phyloP scores from a whole-genome alignment of 441 rosid species.

The Populus hybrid region DNA sequence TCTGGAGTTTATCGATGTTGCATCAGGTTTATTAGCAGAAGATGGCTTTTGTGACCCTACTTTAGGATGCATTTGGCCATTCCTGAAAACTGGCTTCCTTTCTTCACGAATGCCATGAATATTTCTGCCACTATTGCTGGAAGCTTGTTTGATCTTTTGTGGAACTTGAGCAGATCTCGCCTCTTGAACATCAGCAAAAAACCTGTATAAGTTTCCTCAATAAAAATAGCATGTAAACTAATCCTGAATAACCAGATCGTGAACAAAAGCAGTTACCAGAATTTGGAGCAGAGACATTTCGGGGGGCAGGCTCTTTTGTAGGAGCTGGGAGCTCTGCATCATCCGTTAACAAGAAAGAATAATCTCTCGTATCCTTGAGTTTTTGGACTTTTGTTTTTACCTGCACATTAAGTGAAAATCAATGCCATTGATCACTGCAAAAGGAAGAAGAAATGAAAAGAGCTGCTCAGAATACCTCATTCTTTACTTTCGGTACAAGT shows the following conservation, averaged over 20 bases:
- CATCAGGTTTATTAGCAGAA: constrained; percentile 33
- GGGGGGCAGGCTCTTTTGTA: constrained; percentile 42
- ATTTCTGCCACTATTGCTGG: constrained; percentile 44
- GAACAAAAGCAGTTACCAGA: constrained; percentile 46
- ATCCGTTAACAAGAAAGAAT: constrained; percentile 78
- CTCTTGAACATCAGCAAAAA: constrained; percentile 83
- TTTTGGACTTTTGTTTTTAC: constrained; percentile 54
- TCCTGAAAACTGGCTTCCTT: constrained; percentile 36
- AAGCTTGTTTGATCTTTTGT: constrained; percentile 46
- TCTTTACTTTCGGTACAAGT: constrained; percentile 41
- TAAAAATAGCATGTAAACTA: constrained; percentile 42
- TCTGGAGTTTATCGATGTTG: constrained; percentile 35
- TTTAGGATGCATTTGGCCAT: constrained; percentile 48
- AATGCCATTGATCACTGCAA: constrained; percentile 9
- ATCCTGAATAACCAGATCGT: constrained; percentile 23
- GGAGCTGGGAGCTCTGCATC: constrained; percentile 65
- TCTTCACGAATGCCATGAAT: constrained; percentile 34
- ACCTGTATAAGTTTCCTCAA: constrained; percentile 60
- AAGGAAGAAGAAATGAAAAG: background rate
- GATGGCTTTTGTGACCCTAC: constrained; percentile 35
- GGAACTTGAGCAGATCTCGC: constrained; percentile 48
- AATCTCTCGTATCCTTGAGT: constrained; percentile 75
- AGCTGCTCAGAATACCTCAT: constrained; percentile 38
- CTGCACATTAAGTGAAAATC: constrained; percentile 33
- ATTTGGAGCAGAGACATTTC: constrained; percentile 33